A percentile compares a stretch with the other conserved stretches of the same genome.
These are phyloP conservation scores for Camelina hispida DNA, from an alignment of 345 rosid genomes.

Conservation along the genomic window DNA sequence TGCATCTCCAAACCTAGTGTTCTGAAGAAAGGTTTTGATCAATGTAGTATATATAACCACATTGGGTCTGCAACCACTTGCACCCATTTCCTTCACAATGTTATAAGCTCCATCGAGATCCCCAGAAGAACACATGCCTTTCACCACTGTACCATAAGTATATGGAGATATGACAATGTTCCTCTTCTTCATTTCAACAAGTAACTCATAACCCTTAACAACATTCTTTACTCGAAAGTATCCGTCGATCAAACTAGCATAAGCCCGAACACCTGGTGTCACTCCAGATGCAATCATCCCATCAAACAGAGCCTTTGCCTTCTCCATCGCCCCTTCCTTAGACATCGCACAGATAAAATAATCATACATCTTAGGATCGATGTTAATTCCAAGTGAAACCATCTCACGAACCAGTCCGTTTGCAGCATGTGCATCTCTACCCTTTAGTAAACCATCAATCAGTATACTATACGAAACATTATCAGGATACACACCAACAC, in stretches of 20 bases:
- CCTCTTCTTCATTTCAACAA: slow-evolving; percentile 65
- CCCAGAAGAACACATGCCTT: slow-evolving; percentile 58
- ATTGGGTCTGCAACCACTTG: slow-evolving; percentile 66
- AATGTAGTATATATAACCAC: slow-evolving; percentile 61
- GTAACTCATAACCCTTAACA: slow-evolving; percentile 48
- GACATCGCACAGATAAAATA: slow-evolving; percentile 56
- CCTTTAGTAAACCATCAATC: slow-evolving; percentile 70
- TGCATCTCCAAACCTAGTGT: slow-evolving; percentile 62
- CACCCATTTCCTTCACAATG: slow-evolving; percentile 61
- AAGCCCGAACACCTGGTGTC: slow-evolving; percentile 65
- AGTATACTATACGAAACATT: slow-evolving; percentile 51
- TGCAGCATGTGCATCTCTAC: slow-evolving; percentile 57
- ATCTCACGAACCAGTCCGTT: slow-evolving; percentile 62
- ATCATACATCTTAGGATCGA: slow-evolving; percentile 55
- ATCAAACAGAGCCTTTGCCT: slow-evolving; percentile 58
- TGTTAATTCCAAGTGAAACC: slow-evolving; percentile 55
- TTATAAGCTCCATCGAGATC: slow-evolving; percentile 57
- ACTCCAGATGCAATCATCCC: slow-evolving; percentile 65
- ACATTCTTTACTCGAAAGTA: slow-evolving; percentile 52
- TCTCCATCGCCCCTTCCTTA: slow-evolving; percentile 67
- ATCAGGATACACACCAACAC: slow-evolving; percentile 56
- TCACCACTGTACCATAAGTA: slow-evolving; percentile 58
- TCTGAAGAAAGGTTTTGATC: slow-evolving; percentile 61
- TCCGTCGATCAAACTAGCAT: slow-evolving; percentile 65
- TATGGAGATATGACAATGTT: slow-evolving; percentile 56